Evolutionary conservation across 1,284 basidiomycete genomes (phyloP), one percentile per base, ranked within the genome.

Genomic region (Ganoderma lingzhi): DNA sequence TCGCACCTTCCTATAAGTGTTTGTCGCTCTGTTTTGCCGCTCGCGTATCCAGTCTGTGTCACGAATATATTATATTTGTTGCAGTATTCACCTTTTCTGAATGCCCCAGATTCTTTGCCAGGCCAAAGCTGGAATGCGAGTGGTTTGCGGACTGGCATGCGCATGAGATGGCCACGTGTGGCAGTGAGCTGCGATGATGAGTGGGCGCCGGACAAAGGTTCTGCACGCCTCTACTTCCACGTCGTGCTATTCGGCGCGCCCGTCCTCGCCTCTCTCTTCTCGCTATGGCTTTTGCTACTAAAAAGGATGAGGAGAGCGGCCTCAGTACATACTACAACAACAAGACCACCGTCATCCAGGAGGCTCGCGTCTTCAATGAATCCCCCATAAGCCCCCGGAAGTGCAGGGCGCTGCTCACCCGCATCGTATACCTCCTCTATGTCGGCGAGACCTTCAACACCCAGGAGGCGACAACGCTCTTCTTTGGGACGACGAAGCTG

Each of bases 321-420:
- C 86, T 95, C 74, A 93, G 90, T 82, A 90, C 92, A 28, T 95
- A 93, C 81, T 94, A 94, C 80, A 96, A 96, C 83, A 96, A 96
- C 86, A 97, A 97, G 82, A 96, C 94, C 30, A 98, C 96, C 3
- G 93, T 98, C 74, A 93, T 98, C 74, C 98, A 99, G 81, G 98
- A 99, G 83, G 97, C 98, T 70, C 92, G 98, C 74, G 95, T 97
- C 72, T 99, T 99, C 90, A 99, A 99, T 85, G 97, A 99, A 82
- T 97, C 96, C 19, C 97, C 97, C 74, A 97, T 99, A 82, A 96
- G 94, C 78, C 96, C 96, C 28, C 89, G 97, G 77, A 98, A 97
- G 86, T 99, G 97, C 84, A 92, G 97, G 78, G 94, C 97, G 59
- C 88, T 99, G 69, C 90, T 99, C 76, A 99, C 97, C 62, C 91